Conservation (phyloP, 441 rosid genomes). For the Euphorbia corollata region DNA sequence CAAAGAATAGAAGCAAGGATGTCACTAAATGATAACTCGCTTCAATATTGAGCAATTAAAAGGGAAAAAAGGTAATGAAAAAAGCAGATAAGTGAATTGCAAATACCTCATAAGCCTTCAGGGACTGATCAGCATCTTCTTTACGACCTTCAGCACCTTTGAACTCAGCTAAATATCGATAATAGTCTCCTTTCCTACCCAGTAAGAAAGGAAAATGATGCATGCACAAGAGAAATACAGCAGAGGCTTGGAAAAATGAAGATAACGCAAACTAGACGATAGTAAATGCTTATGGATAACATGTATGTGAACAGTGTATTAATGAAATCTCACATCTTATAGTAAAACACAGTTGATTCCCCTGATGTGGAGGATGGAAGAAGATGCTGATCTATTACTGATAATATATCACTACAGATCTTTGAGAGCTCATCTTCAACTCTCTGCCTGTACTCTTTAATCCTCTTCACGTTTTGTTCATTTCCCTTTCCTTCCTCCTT, state of each 20-base stretch:
- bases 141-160: constrained; percentile 59
- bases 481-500: constrained; percentile 73
- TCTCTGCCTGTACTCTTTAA: constrained; percentile 52
- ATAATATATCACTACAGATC: constrained; percentile 61
- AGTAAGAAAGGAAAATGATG: constrained; percentile 6
- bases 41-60: background rate
- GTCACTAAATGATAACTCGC: background rate
- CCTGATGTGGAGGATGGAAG: constrained; percentile 63
- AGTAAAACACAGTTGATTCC: constrained; percentile 70
- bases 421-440: constrained; percentile 71
- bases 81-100: background rate
- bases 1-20: constrained; percentile 16
- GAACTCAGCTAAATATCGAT: constrained; percentile 84
- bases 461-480: constrained; percentile 59
- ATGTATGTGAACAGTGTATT: background rate
- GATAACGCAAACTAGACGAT: background rate
- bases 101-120: constrained; percentile 72
- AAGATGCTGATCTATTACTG: constrained; percentile 67
- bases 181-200: constrained; percentile 85
- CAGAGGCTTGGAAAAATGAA: background rate
- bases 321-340: constrained; percentile 51
- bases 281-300: background rate
- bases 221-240: background rate
- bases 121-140: constrained; percentile 83
- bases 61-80: background rate